phyloP scores from a whole-genome alignment of 164 flowering plant genomes.

The Paratinospora sagittata region DNA sequence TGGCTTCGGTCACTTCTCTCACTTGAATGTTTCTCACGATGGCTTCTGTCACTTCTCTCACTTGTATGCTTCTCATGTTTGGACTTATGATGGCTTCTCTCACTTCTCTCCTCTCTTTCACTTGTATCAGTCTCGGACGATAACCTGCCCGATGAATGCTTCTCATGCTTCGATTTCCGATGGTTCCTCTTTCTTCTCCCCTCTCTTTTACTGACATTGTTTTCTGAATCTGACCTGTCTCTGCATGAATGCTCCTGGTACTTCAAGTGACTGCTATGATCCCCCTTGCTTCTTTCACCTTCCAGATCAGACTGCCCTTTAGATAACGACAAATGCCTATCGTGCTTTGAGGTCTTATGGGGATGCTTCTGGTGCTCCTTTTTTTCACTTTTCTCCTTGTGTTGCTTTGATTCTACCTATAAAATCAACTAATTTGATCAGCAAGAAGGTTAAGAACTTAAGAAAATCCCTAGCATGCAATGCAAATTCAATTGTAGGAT shows the following conservation, averaged over 20 bases:
- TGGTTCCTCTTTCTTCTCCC: conserved; percentile 17
- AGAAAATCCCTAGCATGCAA: not conserved
- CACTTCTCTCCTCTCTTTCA: conserved; percentile 15
- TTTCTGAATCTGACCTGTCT: conserved; percentile 27
- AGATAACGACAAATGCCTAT: conserved; percentile 38
- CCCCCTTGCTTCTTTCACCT: conserved; percentile 15
- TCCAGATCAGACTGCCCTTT: conserved; percentile 27
- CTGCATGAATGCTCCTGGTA: conserved; percentile 29
- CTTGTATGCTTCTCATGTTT: conserved; percentile 21
- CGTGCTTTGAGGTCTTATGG: conserved; percentile 24
- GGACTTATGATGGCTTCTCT: conserved; percentile 18
- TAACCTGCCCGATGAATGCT: conserved; percentile 17
- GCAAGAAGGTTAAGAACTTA: not conserved
- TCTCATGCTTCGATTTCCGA: conserved; percentile 15
- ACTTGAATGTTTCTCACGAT: too few species aligned
- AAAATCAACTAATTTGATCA: conserved; percentile 4
- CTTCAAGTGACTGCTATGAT: conserved; percentile 12
- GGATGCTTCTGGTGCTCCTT: conserved; percentile 36
- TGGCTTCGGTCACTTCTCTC: too few species aligned
- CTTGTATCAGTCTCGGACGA: conserved; percentile 20
- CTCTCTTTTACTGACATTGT: conserved; percentile 9
- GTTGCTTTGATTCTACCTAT: conserved; percentile 49
- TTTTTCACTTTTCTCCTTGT: conserved; percentile 18
- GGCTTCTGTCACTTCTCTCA: not conserved
- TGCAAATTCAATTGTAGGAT: not conserved